phyloP scores from a whole-genome alignment of 2,329 filamentous ascomycete species.

The Trichoderma sp. region DNA sequence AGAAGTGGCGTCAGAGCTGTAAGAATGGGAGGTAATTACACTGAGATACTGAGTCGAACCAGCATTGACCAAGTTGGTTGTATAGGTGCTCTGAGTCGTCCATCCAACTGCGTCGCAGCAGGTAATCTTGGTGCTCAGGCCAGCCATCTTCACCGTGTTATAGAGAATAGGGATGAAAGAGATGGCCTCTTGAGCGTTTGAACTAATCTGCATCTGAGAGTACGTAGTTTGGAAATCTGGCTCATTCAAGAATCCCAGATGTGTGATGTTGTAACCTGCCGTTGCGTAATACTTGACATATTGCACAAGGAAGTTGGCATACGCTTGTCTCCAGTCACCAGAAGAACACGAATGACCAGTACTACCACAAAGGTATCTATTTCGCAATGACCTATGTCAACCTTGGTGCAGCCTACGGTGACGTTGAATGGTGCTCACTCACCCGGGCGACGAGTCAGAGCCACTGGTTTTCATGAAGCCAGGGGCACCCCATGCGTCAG shows the following conservation, averaged over 20 bases:
- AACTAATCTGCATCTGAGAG: conserved; percentile 10
- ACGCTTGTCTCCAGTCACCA: conserved; percentile 8
- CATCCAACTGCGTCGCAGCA: conserved; percentile 7
- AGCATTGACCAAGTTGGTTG: conserved; percentile 5
- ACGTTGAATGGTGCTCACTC: neutral
- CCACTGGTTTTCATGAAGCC: conserved; percentile 12
- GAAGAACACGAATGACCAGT: conserved; percentile 6
- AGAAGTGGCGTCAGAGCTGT: neutral
- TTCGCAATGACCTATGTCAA: neutral
- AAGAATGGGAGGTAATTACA: neutral
- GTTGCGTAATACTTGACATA: conserved; percentile 7
- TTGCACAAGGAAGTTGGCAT: conserved; percentile 9
- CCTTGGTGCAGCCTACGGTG: neutral
- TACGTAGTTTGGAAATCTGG: neutral
- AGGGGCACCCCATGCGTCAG: conserved; percentile 8
- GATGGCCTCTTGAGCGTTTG: conserved; percentile 9
- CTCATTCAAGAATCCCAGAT: conserved; percentile 8
- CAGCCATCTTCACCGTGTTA: conserved; percentile 4
- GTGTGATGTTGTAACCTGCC: conserved; percentile 2
- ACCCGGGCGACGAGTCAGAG: neutral
- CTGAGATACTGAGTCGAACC: neutral
- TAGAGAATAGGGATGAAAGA: conserved; percentile 1
- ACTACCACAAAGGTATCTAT: neutral
- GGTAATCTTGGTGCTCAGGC: neutral
- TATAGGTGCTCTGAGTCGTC: conserved; percentile 4